Conservation (phyloP, 192 early-diverging fungal species). For the Umbelopsis vinacea region DNA sequence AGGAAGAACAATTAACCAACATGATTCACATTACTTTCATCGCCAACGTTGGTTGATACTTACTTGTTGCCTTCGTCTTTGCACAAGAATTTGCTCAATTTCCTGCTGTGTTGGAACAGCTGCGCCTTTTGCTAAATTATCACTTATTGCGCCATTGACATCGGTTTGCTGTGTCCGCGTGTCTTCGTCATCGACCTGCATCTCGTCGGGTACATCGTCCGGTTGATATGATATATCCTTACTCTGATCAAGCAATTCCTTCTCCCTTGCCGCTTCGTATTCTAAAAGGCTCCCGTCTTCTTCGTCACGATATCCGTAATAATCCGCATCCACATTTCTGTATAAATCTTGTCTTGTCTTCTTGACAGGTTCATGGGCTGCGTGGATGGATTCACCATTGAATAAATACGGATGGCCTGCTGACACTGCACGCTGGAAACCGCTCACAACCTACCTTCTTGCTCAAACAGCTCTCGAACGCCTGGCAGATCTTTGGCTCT, state of each 20-base stretch:
- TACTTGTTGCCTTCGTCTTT: slow-evolving; percentile 70
- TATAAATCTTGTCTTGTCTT: slow-evolving; percentile 74
- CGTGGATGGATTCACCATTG: background rate
- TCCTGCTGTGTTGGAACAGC: slow-evolving; percentile 74
- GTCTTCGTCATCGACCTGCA: background rate
- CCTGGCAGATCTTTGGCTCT: slow-evolving; percentile 93
- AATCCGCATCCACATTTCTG: slow-evolving; percentile 86
- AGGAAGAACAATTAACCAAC: background rate
- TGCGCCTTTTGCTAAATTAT: slow-evolving; percentile 36
- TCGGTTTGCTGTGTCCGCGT: background rate
- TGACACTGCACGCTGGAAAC: background rate
- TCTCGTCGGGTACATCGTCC: background rate
- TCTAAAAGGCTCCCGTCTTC: slow-evolving; percentile 81
- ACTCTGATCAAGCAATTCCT: slow-evolving; percentile 34
- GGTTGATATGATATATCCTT: slow-evolving; percentile 16
- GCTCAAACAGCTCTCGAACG: slow-evolving; percentile 89
- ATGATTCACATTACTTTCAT: background rate
- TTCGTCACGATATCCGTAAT: slow-evolving; percentile 95
- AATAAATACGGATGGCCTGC: background rate
- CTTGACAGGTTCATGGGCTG: slow-evolving; percentile 48
- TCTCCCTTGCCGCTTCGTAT: slow-evolving; percentile 73
- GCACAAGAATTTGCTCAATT: slow-evolving; percentile 74
- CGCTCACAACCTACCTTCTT: slow-evolving; percentile 54
- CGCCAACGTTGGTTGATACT: background rate
- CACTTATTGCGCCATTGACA: slow-evolving; percentile 29